phyloP scores from a whole-genome alignment of 139 green algal species.

The Chlamydomonas schloesseri region DNA sequence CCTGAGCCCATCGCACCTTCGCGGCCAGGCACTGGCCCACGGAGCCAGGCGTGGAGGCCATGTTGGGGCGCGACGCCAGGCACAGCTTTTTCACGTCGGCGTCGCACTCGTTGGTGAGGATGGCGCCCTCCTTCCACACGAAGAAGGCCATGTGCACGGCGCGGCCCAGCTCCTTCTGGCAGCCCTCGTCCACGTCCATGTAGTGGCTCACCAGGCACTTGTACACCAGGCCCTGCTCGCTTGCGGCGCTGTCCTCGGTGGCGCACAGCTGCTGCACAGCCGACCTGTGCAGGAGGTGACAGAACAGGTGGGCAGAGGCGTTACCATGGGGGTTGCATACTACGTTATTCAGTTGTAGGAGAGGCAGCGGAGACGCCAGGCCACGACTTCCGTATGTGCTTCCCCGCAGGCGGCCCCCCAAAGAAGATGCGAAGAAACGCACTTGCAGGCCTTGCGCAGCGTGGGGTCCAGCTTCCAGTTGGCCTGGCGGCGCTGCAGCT shows the following conservation, averaged over 20 bases:
- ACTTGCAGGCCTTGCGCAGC: conserved; percentile 74
- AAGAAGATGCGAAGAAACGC: too few relatives aligned
- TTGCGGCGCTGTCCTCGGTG: conserved; percentile 28
- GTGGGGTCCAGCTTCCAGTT: conserved; percentile 86
- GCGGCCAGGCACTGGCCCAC: conserved; percentile 77
- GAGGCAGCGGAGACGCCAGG: too few relatives aligned
- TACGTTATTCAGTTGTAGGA: too few relatives aligned
- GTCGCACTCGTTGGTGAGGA: conserved; percentile 84
- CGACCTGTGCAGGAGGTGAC: background rate
- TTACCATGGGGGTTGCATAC: too few relatives aligned
- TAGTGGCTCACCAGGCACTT: conserved; percentile 78
- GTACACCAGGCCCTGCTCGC: conserved; percentile 69
- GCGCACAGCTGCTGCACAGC: conserved; percentile 40
- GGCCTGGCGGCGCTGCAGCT: conserved; percentile 66
- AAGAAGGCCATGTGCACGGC: conserved; percentile 89
- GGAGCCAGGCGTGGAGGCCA: conserved; percentile 61
- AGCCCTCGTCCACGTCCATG: conserved; percentile 63
- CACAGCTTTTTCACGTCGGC: conserved; percentile 69
- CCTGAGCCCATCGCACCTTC: conserved; percentile 32
- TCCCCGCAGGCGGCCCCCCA: too few relatives aligned
- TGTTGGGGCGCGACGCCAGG: conserved; percentile 39
- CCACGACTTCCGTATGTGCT: too few relatives aligned
- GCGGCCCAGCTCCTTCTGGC: conserved; percentile 81
- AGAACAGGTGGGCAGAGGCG: background rate
- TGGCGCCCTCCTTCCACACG: conserved; percentile 70